Percentiles rank a stretch among this genome's conserved stretches.
phyloP scores from a whole-genome alignment of 2,329 filamentous ascomycete genomes.

The Phaeosphaeriaceae sp. region DNA sequence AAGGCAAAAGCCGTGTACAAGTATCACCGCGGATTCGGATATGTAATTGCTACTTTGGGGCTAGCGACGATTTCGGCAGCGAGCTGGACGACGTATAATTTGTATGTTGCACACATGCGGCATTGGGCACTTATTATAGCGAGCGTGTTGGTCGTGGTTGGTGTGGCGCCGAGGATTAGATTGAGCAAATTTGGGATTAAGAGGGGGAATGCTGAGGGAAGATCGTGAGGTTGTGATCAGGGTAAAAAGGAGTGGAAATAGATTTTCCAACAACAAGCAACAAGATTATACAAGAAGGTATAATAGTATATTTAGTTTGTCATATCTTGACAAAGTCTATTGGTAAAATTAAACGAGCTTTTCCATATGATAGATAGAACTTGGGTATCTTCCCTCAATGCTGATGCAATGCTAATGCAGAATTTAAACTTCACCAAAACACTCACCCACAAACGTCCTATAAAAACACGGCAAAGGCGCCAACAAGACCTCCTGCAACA shows the following conservation, averaged over 20 bases:
- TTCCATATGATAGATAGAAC: not conserved
- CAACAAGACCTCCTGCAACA: conserved; percentile 7
- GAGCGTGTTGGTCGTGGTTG: conserved; percentile 69
- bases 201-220: conserved; percentile 13
- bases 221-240: not conserved
- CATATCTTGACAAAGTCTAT: too few species aligned
- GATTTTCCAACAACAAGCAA: too few species aligned
- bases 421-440: not conserved
- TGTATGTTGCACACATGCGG: conserved; percentile 71
- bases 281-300: too few species aligned
- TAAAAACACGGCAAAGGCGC: conserved; percentile 8
- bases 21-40: conserved; percentile 82
- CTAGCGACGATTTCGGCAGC: conserved; percentile 77
- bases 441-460: not conserved
- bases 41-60: conserved; percentile 72
- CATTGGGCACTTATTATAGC: conserved; percentile 77
- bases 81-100: conserved; percentile 76
- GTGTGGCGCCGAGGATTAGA: conserved; percentile 79
- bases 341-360: not conserved
- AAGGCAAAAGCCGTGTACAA: conserved; percentile 87
- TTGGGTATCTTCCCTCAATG: conserved; percentile 4
- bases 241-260: not conserved
- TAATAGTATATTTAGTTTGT: not conserved
- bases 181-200: conserved; percentile 76
- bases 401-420: conserved; percentile 2